A percentile compares a stretch with the other conserved stretches of the same genome.
Conservation (phyloP, 2,329 filamentous ascomycete species). For the Pezizomycotina sp. region DNA sequence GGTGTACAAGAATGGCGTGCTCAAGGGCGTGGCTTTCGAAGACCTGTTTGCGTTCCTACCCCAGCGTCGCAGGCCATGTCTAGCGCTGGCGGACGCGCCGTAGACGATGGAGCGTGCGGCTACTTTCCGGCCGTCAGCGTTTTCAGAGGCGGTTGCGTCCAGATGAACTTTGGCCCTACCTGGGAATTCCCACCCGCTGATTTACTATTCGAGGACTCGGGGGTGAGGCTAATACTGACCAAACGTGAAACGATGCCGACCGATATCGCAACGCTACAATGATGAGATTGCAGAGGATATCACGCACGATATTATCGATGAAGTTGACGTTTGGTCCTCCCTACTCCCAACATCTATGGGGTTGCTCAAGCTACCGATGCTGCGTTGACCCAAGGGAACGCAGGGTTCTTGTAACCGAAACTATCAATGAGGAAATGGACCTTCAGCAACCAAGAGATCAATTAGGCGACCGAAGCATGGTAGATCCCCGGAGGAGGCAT, state of each 20-base stretch:
- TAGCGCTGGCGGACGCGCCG: conserved; percentile 60
- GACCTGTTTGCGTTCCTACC: conserved; percentile 81
- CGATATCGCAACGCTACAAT: conserved; percentile 62
- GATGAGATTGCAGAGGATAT: conserved; percentile 94
- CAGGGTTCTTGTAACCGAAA: too few relatives aligned
- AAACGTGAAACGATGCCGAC: conserved; percentile 33
- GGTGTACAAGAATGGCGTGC: conserved; percentile 79
- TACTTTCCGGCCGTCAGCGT: conserved; percentile 91
- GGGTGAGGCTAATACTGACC: conserved; percentile 25
- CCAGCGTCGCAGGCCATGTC: conserved; percentile 62
- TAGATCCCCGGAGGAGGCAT: too few relatives aligned
- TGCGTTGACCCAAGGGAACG: too few relatives aligned
- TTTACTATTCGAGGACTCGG: conserved; percentile 31
- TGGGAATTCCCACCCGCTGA: conserved; percentile 75
- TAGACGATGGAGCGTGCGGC: conserved; percentile 87
- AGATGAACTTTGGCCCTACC: conserved; percentile 84
- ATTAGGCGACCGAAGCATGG: too few relatives aligned
- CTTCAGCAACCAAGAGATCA: too few relatives aligned
- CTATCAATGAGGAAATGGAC: too few relatives aligned
- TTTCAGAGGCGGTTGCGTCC: conserved; percentile 76
- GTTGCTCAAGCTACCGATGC: too few relatives aligned
- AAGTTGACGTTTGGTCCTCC: conserved; percentile 76
- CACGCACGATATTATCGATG: conserved; percentile 82
- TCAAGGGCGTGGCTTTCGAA: conserved; percentile 74
- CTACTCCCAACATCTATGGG: too few relatives aligned